phyloP scores from a whole-genome alignment of 345 rosid species.

The Boechera divaricarpa region DNA sequence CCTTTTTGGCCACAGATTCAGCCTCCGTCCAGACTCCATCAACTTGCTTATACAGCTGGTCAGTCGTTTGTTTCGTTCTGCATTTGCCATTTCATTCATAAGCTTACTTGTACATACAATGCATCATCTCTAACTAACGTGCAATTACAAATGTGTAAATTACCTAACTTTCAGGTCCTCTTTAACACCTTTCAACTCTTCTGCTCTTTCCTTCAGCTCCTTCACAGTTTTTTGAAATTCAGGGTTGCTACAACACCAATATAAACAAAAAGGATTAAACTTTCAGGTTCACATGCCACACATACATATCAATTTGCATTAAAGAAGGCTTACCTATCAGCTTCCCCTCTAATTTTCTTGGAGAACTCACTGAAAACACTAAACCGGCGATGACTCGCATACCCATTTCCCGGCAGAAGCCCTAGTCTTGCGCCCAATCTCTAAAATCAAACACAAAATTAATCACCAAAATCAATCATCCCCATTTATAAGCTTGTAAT shows the following conservation, averaged over 20 bases:
- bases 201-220: slow-evolving; percentile 77
- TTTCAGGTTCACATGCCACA: background rate
- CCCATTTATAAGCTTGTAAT: slow-evolving; percentile 23
- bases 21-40: slow-evolving; percentile 93
- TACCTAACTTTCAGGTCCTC: slow-evolving; percentile 84
- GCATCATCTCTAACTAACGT: slow-evolving; percentile 44
- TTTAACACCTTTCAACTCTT: slow-evolving; percentile 69
- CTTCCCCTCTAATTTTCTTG: slow-evolving; percentile 78
- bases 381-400: slow-evolving; percentile 54
- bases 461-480: background rate
- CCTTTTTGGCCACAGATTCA: slow-evolving; percentile 92
- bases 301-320: background rate
- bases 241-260: slow-evolving; percentile 59
- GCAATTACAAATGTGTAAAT: slow-evolving; percentile 24
- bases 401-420: slow-evolving; percentile 49
- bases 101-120: slow-evolving; percentile 68
- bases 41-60: slow-evolving; percentile 85
- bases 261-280: background rate
- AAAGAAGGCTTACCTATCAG: slow-evolving; percentile 34
- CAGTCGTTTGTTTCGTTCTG: slow-evolving; percentile 93
- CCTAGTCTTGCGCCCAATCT: slow-evolving; percentile 50
- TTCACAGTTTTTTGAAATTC: slow-evolving; percentile 79
- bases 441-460: slow-evolving; percentile 44
- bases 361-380: slow-evolving; percentile 85
- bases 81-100: slow-evolving; percentile 67